These are phyloP conservation scores for Hymenotorrendiella dingleyae DNA, from an alignment of 2,329 filamentous ascomycete species.

Conservation along the genomic window DNA sequence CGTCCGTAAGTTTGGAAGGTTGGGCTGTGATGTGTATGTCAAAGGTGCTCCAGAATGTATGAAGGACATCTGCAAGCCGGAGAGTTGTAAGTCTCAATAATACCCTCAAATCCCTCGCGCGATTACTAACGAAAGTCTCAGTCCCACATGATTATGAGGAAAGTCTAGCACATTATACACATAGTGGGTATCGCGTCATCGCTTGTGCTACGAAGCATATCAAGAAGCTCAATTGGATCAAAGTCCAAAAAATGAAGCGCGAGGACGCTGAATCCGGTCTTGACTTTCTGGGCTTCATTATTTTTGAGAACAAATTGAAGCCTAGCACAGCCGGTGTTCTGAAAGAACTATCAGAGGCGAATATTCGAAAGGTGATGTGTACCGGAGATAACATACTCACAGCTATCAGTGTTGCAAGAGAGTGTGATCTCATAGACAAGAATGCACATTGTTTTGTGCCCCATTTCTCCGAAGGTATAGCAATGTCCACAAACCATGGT, in stretches of 20 bases:
- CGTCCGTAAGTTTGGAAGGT: constrained; percentile 79
- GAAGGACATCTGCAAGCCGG: constrained; percentile 81
- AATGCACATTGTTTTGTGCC: constrained; percentile 89
- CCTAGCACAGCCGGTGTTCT: constrained; percentile 76
- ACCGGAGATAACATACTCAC: constrained; percentile 98
- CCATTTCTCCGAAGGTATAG: constrained; percentile 67
- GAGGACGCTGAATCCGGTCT: constrained; percentile 77
- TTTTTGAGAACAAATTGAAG: constrained; percentile 98
- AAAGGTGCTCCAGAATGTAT: constrained; percentile 97
- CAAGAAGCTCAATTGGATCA: constrained; percentile 84
- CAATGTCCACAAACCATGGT: too few species aligned
- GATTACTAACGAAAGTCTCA: constrained; percentile 24
- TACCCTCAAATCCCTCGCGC: neutral
- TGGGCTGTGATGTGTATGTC: constrained; percentile 82
- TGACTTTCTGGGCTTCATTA: constrained; percentile 90
- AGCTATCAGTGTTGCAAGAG: constrained; percentile 88
- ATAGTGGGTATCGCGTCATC: constrained; percentile 93
- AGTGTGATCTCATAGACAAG: constrained; percentile 76
- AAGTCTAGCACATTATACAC: constrained; percentile 82
- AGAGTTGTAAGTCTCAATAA: constrained; percentile 73
- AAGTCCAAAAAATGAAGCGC: constrained; percentile 88
- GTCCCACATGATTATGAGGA: constrained; percentile 89
- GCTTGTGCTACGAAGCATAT: constrained; percentile 89
- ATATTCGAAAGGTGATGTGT: constrained; percentile 90
- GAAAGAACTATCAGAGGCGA: constrained; percentile 72